These are phyloP conservation scores for Ophiostoma ulmi DNA, from an alignment of 2,329 filamentous ascomycete genomes.

Conservation along the genomic window DNA sequence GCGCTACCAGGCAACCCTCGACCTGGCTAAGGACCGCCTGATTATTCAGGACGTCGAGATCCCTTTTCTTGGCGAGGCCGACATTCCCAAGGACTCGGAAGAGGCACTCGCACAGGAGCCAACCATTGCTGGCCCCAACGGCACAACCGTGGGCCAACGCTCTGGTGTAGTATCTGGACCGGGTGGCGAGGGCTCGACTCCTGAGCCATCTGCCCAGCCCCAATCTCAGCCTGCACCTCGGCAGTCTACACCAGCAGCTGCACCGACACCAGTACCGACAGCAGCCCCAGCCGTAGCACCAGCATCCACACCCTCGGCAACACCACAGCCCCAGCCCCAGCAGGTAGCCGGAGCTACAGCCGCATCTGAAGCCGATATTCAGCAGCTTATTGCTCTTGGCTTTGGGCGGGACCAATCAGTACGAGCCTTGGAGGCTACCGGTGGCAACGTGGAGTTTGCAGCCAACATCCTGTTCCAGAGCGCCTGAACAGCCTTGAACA, in stretches of 20 bases:
- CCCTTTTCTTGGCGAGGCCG: conserved; percentile 82
- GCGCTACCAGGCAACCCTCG: conserved; percentile 87
- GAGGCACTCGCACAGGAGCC: conserved; percentile 72
- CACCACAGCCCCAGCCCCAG: conserved; percentile 29
- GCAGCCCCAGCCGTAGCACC: conserved; percentile 19
- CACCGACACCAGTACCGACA: background rate
- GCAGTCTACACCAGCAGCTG: conserved; percentile 5
- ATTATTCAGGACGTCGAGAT: conserved; percentile 86
- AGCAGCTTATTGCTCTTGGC: conserved; percentile 71
- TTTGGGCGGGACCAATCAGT: conserved; percentile 72
- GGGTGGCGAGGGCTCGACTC: conserved; percentile 17
- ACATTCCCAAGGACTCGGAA: conserved; percentile 82
- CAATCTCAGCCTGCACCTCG: background rate
- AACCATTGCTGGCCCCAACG: conserved; percentile 75
- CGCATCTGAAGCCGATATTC: conserved; percentile 57
- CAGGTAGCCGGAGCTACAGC: conserved; percentile 38
- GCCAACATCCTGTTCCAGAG: conserved; percentile 68
- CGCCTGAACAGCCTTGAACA: background rate
- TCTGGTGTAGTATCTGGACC: conserved; percentile 69
- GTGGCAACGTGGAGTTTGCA: conserved; percentile 83
- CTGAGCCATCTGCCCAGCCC: background rate
- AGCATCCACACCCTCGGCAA: conserved; percentile 26
- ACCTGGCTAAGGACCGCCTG: conserved; percentile 76
- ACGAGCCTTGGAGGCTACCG: conserved; percentile 73
- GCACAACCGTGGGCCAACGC: conserved; percentile 79